Evolutionary conservation across 2,329 filamentous ascomycete genomes (phyloP).

Genomic region (Trichoderma hamatum): DNA sequence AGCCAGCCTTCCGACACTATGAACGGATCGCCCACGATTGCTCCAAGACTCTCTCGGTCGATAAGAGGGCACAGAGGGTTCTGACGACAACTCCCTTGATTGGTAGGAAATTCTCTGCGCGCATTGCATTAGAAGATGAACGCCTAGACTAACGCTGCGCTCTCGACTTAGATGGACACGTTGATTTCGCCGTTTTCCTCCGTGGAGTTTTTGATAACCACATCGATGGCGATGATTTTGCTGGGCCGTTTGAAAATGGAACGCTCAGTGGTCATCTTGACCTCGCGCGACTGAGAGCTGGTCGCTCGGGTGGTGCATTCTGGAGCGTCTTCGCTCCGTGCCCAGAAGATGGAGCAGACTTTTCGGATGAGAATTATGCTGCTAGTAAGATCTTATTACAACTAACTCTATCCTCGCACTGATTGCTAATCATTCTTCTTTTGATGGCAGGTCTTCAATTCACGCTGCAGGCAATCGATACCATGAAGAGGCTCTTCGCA

Average conservation of each 20-base stretch:
- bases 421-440: not conserved
- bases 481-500: constrained; percentile 65
- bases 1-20: constrained; percentile 34
- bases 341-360: constrained; percentile 71
- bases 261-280: constrained; percentile 74
- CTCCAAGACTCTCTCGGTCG: constrained; percentile 41
- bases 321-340: constrained; percentile 88
- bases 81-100: constrained; percentile 53
- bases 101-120: constrained; percentile 40
- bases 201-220: constrained; percentile 70
- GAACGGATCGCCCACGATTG: constrained; percentile 34
- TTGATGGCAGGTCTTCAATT: constrained; percentile 57
- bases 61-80: constrained; percentile 51
- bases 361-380: constrained; percentile 72
- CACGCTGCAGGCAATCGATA: constrained; percentile 75
- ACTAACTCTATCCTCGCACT: not conserved
- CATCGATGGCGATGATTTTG: constrained; percentile 75
- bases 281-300: constrained; percentile 70
- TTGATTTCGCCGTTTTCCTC: constrained; percentile 80
- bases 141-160: not conserved
- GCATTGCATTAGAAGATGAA: not conserved
- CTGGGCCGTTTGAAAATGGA: constrained; percentile 72
- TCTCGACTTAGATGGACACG: constrained; percentile 72
- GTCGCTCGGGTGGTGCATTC: constrained; percentile 81
- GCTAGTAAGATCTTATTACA: constrained; percentile 50